Conservation (phyloP, 345 rosid genomes). For the Citrus maxima region DNA sequence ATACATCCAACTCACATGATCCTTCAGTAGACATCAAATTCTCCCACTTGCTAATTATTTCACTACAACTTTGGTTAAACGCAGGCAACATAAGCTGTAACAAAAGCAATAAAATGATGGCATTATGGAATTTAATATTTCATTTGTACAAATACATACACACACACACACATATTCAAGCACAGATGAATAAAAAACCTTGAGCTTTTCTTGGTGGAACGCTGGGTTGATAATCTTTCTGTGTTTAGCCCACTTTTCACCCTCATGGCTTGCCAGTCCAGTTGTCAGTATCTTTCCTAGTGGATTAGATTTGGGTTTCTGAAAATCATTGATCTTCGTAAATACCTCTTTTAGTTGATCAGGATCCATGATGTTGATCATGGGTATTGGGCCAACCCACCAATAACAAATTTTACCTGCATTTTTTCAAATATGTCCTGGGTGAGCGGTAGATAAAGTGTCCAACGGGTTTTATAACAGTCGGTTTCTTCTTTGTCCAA, state of each 20-base stretch:
- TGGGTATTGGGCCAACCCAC: constrained; percentile 18
- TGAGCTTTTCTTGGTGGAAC: neutral
- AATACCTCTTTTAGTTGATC: constrained; percentile 15
- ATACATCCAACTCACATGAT: constrained; percentile 22
- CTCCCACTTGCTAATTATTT: constrained; percentile 26
- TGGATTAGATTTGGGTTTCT: neutral
- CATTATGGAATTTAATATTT: neutral
- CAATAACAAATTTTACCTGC: constrained; percentile 17
- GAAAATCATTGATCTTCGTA: neutral
- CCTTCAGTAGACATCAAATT: neutral
- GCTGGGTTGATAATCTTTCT: constrained; percentile 32
- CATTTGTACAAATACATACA: too few relatives aligned
- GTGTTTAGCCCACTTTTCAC: constrained; percentile 37
- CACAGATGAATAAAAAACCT: neutral
- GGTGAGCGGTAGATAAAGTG: too few relatives aligned
- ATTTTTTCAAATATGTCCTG: neutral
- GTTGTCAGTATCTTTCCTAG: neutral
- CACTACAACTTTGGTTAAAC: neutral
- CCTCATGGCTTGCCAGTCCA: constrained; percentile 20
- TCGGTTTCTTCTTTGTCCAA: too few relatives aligned
- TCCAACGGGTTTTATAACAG: too few relatives aligned
- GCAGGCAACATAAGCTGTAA: neutral
- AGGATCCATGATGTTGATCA: constrained; percentile 7
- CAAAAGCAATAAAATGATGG: neutral
- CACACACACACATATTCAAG: neutral